phyloP scores from a whole-genome alignment of 1,139 yeast genomes.

The Saccharomyces hybrid region DNA sequence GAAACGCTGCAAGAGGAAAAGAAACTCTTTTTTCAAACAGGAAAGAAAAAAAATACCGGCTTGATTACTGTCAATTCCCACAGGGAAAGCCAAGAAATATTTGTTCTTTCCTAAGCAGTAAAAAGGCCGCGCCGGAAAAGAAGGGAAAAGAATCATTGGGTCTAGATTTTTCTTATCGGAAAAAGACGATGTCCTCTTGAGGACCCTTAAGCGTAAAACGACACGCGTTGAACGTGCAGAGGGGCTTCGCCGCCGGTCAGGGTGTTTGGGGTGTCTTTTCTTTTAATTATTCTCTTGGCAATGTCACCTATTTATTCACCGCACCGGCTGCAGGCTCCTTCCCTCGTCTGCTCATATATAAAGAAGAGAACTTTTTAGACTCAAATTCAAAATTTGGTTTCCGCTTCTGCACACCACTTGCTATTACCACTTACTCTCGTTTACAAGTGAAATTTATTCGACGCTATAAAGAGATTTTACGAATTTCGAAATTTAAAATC shows the following conservation, averaged over 20 bases:
- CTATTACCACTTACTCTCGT: not conserved
- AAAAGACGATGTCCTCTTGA: not conserved
- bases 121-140: constrained; percentile 1
- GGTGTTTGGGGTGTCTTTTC: constrained; percentile 1
- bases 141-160: not conserved
- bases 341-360: not conserved
- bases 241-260: constrained; percentile 2
- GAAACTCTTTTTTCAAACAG: not conserved
- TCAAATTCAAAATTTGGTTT: not conserved
- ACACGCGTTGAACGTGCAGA: not conserved
- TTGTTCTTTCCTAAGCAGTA: not conserved
- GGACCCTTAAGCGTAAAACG: not conserved
- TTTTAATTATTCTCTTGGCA: not conserved
- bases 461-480: not conserved
- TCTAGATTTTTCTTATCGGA: not conserved
- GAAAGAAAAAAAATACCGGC: not conserved
- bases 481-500: not conserved
- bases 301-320: not conserved
- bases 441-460: not conserved
- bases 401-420: too few relatives aligned
- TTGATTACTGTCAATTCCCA: not conserved
- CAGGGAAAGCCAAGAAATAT: not conserved
- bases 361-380: not conserved
- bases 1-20: not conserved
- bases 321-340: not conserved